Percentiles rank a stretch among this genome's conserved stretches.
These are phyloP conservation scores for Grosmannia penicillata DNA, from an alignment of 2,329 filamentous ascomycete species.

Conservation along the genomic window DNA sequence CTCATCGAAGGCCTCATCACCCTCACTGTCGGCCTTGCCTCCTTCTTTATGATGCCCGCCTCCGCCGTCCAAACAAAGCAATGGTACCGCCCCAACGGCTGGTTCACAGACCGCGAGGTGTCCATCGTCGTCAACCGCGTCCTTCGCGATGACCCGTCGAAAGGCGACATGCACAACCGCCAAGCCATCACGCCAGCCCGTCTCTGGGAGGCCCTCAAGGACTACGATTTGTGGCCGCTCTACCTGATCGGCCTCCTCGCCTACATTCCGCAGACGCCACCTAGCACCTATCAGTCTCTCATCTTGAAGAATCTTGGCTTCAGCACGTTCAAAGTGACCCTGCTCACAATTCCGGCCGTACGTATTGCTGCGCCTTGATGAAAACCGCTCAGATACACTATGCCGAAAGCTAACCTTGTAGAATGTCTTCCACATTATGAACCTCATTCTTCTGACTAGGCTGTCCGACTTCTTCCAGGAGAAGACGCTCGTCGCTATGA, in stretches of 20 bases:
- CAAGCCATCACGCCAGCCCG: conserved; percentile 32
- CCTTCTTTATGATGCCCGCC: conserved; percentile 39
- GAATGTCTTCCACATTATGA: conserved; percentile 29
- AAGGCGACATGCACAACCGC: conserved; percentile 46
- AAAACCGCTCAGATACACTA: no score
- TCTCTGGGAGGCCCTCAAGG: conserved; percentile 35
- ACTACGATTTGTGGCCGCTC: conserved; percentile 19
- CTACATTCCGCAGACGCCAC: conserved; percentile 34
- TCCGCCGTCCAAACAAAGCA: conserved; percentile 35
- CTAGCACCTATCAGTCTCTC: conserved; percentile 40
- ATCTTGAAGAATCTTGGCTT: conserved; percentile 42
- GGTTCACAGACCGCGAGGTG: conserved; percentile 43
- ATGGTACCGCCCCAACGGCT: conserved; percentile 38
- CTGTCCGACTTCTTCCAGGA: conserved; percentile 35
- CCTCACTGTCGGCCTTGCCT: conserved; percentile 31
- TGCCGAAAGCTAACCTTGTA: not conserved
- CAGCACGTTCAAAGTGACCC: conserved; percentile 43
- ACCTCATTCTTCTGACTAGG: conserved; percentile 27
- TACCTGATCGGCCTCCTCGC: conserved; percentile 38
- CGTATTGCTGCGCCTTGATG: no score
- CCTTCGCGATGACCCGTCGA: conserved; percentile 42
- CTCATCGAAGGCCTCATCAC: conserved; percentile 39
- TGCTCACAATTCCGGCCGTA: conserved; percentile 41
- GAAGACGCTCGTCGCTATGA: conserved; percentile 27
- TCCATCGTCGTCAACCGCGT: conserved; percentile 44